Percentiles rank a stretch among this genome's conserved stretches.
Conservation (phyloP, 768 basidiomycete genomes). For the Lepiota brunneoincarnata region DNA sequence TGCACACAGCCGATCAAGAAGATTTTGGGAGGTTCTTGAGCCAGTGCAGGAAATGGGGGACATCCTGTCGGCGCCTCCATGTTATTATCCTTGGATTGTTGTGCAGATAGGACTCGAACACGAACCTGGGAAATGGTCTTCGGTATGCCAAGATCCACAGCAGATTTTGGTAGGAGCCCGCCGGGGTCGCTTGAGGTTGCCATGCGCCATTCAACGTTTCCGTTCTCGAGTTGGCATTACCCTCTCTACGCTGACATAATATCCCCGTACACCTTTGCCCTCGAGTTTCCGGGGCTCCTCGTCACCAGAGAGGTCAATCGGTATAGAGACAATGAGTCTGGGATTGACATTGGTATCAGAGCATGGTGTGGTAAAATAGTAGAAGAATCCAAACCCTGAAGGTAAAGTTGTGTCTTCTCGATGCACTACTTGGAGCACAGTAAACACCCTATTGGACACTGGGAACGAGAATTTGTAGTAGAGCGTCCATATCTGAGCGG, state of each 20-base stretch:
- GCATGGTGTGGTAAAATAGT: slow-evolving; percentile 19
- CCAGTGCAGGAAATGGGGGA: slow-evolving; percentile 72
- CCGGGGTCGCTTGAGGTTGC: slow-evolving; percentile 73
- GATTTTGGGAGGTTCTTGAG: slow-evolving; percentile 33
- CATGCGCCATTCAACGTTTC: slow-evolving; percentile 76
- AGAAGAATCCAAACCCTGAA: slow-evolving; percentile 49
- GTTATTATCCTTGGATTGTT: not conserved
- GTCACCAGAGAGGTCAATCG: slow-evolving; percentile 62
- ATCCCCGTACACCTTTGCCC: slow-evolving; percentile 61
- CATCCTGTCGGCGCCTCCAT: slow-evolving; percentile 45
- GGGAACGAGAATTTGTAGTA: slow-evolving; percentile 73
- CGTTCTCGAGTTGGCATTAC: slow-evolving; percentile 59
- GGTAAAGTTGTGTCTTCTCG: slow-evolving; percentile 47
- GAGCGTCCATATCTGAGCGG: slow-evolving; percentile 65
- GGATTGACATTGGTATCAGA: slow-evolving; percentile 11
- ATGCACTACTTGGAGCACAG: slow-evolving; percentile 64
- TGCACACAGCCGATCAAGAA: not conserved
- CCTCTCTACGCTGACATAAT: slow-evolving; percentile 69
- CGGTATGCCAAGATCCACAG: slow-evolving; percentile 60
- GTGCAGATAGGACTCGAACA: not conserved
- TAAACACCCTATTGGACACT: slow-evolving; percentile 73
- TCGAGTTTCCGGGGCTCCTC: slow-evolving; percentile 59
- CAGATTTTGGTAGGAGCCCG: slow-evolving; percentile 62
- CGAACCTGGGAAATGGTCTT: slow-evolving; percentile 61
- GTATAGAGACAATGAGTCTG: slow-evolving; percentile 60